Evolutionary conservation across 352 stramenopile genomes (phyloP), one percentile per base, ranked within the genome.

Genomic region (Thraustochytrium sp.): DNA sequence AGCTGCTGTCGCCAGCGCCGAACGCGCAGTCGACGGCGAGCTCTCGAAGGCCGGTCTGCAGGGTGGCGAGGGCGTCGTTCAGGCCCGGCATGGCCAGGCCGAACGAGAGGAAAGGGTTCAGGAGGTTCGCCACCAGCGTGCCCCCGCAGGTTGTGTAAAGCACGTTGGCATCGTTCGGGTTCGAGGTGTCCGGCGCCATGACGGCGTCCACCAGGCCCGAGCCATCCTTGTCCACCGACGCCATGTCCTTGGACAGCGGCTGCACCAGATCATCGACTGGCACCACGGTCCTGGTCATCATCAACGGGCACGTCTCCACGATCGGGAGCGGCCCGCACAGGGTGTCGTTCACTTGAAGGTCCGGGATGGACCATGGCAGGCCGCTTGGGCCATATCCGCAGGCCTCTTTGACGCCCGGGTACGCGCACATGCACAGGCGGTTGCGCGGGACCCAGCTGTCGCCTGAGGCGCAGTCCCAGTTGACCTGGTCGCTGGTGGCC

Each of bases 101-200:
- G 11, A 77, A 13, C 13, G 13, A 21, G 42, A 77, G 37, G 23
- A 62, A 55, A n/a, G 42, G 65, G 46, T 62, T 62, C 18, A 77
- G 64, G 18, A 62, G 46, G 65, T 62, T 55, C 8, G 37, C 40
- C 0, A 77, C 65, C 18, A 77, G 36, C 9, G 65, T 62, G 8
- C 65, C 65, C 8, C 64, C 65, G n/a, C 65, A 77, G 37, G 42
- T 72, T 13, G 49, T 62, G 42, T 77, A 62, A 21, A 77, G 65
- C 1, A 77, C 31, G 46, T 77, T 77, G 13, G 42, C 23, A 2
- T 55, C 65, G 11, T 13, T 26, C 18, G 65, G 13, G 11, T 23
- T 36, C n/a, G n/a, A n/a, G n/a, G n/a, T n/a, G n/a, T n/a, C n/a
- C n/a, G n/a, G n/a, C n/a, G n/a, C n/a, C 9, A 77, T 75, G 0